Evolutionary conservation across 2,329 filamentous ascomycete species (phyloP).

Genomic region (Metarhizium anisopliae): DNA sequence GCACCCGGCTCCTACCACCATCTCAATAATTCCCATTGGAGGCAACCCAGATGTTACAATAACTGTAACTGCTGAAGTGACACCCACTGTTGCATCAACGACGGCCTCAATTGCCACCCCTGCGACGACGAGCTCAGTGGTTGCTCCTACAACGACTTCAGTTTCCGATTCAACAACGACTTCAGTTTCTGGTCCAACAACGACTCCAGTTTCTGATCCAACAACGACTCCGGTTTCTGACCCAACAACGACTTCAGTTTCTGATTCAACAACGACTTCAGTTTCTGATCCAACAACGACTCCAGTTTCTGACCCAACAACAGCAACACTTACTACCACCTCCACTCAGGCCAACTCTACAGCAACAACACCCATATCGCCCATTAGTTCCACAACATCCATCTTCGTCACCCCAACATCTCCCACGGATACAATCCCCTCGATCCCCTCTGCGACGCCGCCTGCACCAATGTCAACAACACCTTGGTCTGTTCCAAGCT

Average conservation of each 20-base stretch:
- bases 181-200: too few species aligned
- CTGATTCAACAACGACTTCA: too few species aligned
- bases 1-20: slow-evolving; percentile 19
- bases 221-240: too few species aligned
- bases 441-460: neutral
- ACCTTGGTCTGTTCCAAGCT: slow-evolving; percentile 2
- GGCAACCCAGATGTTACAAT: slow-evolving; percentile 1
- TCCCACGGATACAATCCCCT: neutral
- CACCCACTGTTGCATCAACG: slow-evolving; percentile 1
- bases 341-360: neutral
- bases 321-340: neutral
- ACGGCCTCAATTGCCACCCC: neutral
- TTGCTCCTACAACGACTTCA: too few species aligned
- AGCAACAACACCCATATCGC: neutral
- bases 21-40: slow-evolving; percentile 22
- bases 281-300: too few species aligned
- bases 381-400: neutral
- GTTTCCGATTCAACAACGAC: too few species aligned
- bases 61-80: neutral
- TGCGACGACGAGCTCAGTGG: neutral
- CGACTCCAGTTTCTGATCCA: too few species aligned
- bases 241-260: too few species aligned
- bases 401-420: neutral
- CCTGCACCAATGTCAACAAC: neutral
- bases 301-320: too few species aligned